phyloP scores from a whole-genome alignment of 78 protist species.

The Dictyostelium intermedium region DNA sequence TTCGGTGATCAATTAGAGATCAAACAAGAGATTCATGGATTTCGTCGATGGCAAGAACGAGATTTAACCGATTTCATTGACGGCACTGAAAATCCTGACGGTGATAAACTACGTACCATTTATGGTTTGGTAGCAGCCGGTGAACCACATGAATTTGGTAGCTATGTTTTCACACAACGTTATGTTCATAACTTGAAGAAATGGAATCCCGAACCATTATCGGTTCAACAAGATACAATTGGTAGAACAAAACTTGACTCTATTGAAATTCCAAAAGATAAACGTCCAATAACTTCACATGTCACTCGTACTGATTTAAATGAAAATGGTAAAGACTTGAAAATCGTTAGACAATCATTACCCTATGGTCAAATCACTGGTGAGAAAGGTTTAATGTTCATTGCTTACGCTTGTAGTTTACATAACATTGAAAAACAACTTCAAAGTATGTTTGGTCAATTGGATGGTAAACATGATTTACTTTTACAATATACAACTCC shows the following conservation, averaged over 20 bases:
- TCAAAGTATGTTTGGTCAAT: slow-evolving; percentile 44
- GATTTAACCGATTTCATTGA: slow-evolving; percentile 26
- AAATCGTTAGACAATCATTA: slow-evolving; percentile 44
- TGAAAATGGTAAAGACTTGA: slow-evolving; percentile 31
- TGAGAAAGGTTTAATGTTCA: slow-evolving; percentile 17
- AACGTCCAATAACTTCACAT: slow-evolving; percentile 1
- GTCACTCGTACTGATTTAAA: slow-evolving; percentile 29
- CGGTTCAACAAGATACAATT: slow-evolving; percentile 1
- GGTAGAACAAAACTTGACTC: slow-evolving; percentile 44
- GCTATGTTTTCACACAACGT: slow-evolving; percentile 28
- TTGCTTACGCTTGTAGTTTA: slow-evolving; percentile 2
- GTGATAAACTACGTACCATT: not conserved
- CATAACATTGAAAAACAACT: slow-evolving; percentile 36
- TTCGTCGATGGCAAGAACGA: slow-evolving; percentile 40
- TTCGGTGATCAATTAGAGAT: slow-evolving; percentile 2
- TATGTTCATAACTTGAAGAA: slow-evolving; percentile 24
- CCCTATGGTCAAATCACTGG: slow-evolving; percentile 34
- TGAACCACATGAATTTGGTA: slow-evolving; percentile 21
- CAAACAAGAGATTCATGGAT: slow-evolving; percentile 44
- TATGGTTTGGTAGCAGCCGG: not conserved
- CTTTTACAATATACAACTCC: slow-evolving; percentile 1
- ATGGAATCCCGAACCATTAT: not conserved
- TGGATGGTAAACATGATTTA: slow-evolving; percentile 25
- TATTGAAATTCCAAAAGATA: not conserved
- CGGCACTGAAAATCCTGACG: slow-evolving; percentile 65